Base-by-base conservation (phyloP, 345 rosid species). In the Schrenkiella parvula region DNA sequence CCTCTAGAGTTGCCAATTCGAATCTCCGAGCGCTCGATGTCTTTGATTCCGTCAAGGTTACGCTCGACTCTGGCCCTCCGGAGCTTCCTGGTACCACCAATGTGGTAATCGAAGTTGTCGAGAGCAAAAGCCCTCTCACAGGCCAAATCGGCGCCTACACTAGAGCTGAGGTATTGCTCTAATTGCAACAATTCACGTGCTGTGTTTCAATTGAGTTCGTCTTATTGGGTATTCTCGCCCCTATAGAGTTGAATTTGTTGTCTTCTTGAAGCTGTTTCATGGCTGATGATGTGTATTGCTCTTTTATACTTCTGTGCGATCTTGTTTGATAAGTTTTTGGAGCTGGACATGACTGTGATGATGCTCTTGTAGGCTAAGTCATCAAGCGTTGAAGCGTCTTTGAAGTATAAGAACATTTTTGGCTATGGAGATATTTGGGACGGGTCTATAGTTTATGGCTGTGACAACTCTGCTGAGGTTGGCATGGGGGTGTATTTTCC, bases 381-480 rank as follows among this genome's bases (percentile, higher is more conserved):
- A 77, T 89, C 93, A 18, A 84, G 93, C 11, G 68, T 86, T 34
- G 99, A 95, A 85, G 99, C 89, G 72, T 76, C 89, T 8, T 64
- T 91, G 43, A 91, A 85, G 78, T 87, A 84, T 71, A 95, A 88
- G 79, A 95, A 95, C 73, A 47, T 90, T 64, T 84, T 89, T 75
- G 99, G 99, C 8, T 84, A 82, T 81, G 97, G 98, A 52, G 99
- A 95, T 82, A 80, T 87, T 22, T 95, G 99, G 99, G 96, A 95
- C 59, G 84, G 88, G 39, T 83, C 93, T 66, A 46, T 95, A 74
- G 88, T 88, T 6, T 89, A 81, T 85, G 97, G 95, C 57, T 85
- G 78, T 80, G 95, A 92, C 70, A 89, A 81, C 66, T 80, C 89
- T n/a, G 81, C 89, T 6, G 98, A 95, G 87, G 72, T 85, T 52